A percentile compares a stretch with the other conserved stretches of the same genome.
phyloP scores from a whole-genome alignment of 163 green algal species.

The Chlamydomonas reinhardtii region DNA sequence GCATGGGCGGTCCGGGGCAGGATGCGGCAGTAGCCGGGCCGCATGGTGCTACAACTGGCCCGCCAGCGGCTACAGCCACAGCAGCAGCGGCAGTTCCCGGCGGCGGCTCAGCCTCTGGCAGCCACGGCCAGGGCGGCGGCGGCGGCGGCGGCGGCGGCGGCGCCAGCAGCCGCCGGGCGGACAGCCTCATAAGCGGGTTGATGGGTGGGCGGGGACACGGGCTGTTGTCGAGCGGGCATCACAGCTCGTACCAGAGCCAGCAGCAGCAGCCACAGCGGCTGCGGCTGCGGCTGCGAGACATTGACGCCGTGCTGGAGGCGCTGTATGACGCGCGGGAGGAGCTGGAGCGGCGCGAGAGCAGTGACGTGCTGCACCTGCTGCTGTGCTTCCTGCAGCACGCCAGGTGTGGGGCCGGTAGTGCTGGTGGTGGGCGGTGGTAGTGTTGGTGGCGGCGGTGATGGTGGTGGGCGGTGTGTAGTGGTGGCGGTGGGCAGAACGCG shows the following conservation, averaged over 20 bases:
- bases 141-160: not conserved
- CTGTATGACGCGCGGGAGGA: slow-evolving; percentile 44
- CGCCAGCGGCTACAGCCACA: not conserved
- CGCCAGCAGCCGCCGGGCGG: not conserved
- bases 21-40: not conserved
- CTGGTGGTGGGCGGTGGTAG: too few relatives aligned
- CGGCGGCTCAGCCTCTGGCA: not conserved
- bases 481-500: too few relatives aligned
- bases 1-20: not conserved
- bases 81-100: not conserved
- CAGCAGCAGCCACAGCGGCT: not conserved
- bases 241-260: too few relatives aligned
- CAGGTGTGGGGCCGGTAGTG: slow-evolving; percentile 59
- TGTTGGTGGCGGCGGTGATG: not conserved
- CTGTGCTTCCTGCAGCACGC: slow-evolving; percentile 84
- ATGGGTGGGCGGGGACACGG: not conserved
- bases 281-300: slow-evolving; percentile 31
- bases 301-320: slow-evolving; percentile 35
- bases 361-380: slow-evolving; percentile 80
- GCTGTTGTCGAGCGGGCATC: not conserved
- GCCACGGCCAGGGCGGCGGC: not conserved
- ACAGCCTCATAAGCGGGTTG: not conserved
- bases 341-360: slow-evolving; percentile 68
- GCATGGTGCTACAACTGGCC: too few relatives aligned
- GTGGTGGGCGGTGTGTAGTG: too few relatives aligned